Evolutionary conservation across 805 yeast genomes (phyloP), one percentile per base, ranked within the genome.

Genomic region (Diddensiella transvaalensis): DNA sequence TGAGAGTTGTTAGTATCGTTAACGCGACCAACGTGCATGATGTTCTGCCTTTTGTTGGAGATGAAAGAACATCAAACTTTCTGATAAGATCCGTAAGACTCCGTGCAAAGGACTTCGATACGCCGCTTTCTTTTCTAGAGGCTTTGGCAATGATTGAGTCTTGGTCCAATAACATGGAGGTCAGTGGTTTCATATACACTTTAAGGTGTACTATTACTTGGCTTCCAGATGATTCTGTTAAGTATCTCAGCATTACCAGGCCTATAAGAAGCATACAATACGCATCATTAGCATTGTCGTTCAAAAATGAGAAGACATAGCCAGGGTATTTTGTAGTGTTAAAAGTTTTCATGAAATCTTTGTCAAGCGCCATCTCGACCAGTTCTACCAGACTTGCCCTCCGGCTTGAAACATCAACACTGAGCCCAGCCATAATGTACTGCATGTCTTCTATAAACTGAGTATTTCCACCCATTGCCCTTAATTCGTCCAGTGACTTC

Each of bases 381-480:
- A 54, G 32, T 24, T 54, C 54, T 11, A 50, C 18, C 32, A 54
- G 30, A 32, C 54, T 52, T 11, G 44, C 30, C 26, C 44, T 36
- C 39, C 37, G 40, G 18, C 40, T 26, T 3, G 40, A 15, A 2
- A 32, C 23, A 10, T 41, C 51, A 8, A 42, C 46, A 3, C 40
- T 21, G 2, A 54, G 32, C 3, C 57, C 55, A 2, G 49, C 56
- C 44, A 51, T 41, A 3, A 47, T 42, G 33, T 48, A 51, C 37
- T 44, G 49, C 29, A 54, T 38, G 2, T 47, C 53, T 11, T 44
- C 46, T 1, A 45, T 38, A 24, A 51, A 49, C 8, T 46, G 35
- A 15, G 54, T 22, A 29, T 49, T 42, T 2, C 35, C 44, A n/a
- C 57, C 57, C 18, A 35, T 47, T 10, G 57, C 51, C 2, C 51